A percentile compares a stretch with the other conserved stretches of the same genome.
These are phyloP conservation scores for Diplodia seriata DNA, from an alignment of 2,329 filamentous ascomycete genomes.

Conservation along the genomic window DNA sequence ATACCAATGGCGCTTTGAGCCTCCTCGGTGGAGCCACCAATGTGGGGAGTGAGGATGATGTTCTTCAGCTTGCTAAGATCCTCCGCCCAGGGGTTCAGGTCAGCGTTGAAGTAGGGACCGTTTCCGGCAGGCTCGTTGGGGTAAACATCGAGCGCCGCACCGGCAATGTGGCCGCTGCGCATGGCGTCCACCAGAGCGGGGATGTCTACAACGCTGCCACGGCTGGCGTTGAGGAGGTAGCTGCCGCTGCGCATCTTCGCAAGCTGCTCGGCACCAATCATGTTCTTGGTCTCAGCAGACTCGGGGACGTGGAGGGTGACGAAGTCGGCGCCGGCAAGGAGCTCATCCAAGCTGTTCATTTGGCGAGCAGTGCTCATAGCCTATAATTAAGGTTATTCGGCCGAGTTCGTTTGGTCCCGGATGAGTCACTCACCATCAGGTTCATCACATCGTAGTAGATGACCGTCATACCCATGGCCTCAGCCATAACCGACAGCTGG, in stretches of 20 bases:
- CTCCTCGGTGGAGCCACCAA: constrained; percentile 97
- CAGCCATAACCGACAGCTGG: constrained; percentile 91
- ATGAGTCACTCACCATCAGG: constrained; percentile 67
- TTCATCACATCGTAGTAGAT: constrained; percentile 97
- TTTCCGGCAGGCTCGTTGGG: constrained; percentile 93
- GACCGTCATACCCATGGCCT: constrained; percentile 97
- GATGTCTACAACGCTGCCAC: constrained; percentile 93
- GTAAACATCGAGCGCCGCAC: constrained; percentile 95
- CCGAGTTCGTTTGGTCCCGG: background rate
- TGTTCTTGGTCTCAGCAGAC: constrained; percentile 86
- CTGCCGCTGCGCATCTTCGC: constrained; percentile 89
- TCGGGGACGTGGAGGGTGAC: constrained; percentile 95
- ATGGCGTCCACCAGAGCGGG: constrained; percentile 87
- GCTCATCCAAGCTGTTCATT: constrained; percentile 75
- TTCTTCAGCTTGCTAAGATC: constrained; percentile 87
- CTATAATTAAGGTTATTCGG: constrained; percentile 6
- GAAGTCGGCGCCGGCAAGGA: constrained; percentile 85
- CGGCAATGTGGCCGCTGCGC: constrained; percentile 84
- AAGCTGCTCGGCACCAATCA: constrained; percentile 83
- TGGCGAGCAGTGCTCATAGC: constrained; percentile 86
- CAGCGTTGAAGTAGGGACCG: constrained; percentile 89
- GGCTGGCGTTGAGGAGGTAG: constrained; percentile 95
- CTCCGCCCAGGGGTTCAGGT: constrained; percentile 82
- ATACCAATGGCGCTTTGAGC: constrained; percentile 95
- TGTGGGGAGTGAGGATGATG: constrained; percentile 93